Conservation (phyloP, 768 basidiomycete genomes). For the Leucocoprinus birnbaumii region DNA sequence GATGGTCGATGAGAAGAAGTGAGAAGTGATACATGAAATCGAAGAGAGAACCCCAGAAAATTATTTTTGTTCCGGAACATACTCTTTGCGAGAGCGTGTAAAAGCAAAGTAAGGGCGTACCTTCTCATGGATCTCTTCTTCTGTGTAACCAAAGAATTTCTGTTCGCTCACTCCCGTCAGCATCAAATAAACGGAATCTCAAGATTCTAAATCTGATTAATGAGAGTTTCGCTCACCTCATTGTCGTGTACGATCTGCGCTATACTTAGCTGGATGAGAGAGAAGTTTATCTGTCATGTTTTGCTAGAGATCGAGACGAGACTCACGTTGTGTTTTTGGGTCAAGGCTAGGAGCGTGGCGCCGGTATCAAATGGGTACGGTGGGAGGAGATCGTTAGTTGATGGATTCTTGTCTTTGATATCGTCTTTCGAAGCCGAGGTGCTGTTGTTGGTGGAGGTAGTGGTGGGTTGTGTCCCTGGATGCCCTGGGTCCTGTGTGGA, state of each 20-base stretch:
- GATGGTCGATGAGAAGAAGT: no score
- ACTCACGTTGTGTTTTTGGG: slow-evolving; percentile 80
- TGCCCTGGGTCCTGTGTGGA: no score
- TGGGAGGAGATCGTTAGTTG: slow-evolving; percentile 30
- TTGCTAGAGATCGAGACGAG: background rate
- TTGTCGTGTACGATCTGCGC: slow-evolving; percentile 94
- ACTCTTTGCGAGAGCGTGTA: background rate
- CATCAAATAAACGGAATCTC: background rate
- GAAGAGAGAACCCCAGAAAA: no score
- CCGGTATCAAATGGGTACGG: slow-evolving; percentile 85
- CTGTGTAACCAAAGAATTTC: slow-evolving; percentile 70
- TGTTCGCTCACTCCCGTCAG: slow-evolving; percentile 13
- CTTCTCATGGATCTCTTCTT: slow-evolving; percentile 74
- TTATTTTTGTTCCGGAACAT: no score
- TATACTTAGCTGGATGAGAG: slow-evolving; percentile 70
- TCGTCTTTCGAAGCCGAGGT: background rate
- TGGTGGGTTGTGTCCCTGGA: no score
- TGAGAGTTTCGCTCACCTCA: slow-evolving; percentile 50
- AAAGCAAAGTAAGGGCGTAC: slow-evolving; percentile 27
- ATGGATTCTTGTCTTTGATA: background rate
- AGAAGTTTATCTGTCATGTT: slow-evolving; percentile 3
- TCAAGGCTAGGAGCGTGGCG: slow-evolving; percentile 69
- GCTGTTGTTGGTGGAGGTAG: background rate
- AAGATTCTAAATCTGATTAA: background rate
- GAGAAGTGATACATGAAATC: no score